A percentile compares a stretch with the other conserved stretches of the same genome.
Evolutionary conservation across 768 basidiomycete species (phyloP).

Genomic region (Cyclocybe cylindracea): DNA sequence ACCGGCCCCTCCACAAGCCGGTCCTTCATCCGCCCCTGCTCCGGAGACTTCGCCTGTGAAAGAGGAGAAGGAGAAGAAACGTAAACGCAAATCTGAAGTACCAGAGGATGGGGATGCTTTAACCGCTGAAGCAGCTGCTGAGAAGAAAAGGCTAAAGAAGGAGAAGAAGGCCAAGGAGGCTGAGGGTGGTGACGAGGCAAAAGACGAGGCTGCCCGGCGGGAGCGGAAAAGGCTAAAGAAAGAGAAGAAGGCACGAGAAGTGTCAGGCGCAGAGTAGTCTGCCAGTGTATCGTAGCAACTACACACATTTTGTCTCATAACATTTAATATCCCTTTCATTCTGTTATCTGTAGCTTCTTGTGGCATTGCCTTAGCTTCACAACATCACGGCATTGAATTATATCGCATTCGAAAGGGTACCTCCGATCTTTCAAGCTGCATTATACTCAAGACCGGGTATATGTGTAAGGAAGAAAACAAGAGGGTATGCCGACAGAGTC

Average conservation of each 20-base stretch:
- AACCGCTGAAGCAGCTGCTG: too few species aligned
- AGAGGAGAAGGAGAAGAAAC: conserved; percentile 76
- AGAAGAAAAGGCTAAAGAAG: conserved; percentile 43
- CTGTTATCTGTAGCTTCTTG: background rate
- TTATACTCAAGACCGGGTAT: conserved; percentile 14
- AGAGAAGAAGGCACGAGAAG: conserved; percentile 60
- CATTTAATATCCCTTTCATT: background rate
- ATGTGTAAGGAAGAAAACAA: conserved; percentile 7
- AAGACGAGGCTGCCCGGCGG: conserved; percentile 59
- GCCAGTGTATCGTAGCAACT: background rate
- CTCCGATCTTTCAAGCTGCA: conserved; percentile 10
- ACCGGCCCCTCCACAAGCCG: conserved; percentile 22
- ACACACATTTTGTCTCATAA: background rate
- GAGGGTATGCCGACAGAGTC: conserved; percentile 20
- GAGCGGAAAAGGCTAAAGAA: conserved; percentile 70
- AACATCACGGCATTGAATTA: background rate
- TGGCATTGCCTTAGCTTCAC: background rate
- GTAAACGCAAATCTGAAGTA: conserved; percentile 75
- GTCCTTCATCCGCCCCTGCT: conserved; percentile 17
- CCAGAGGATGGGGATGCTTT: conserved; percentile 41
- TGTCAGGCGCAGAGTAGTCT: conserved; percentile 37
- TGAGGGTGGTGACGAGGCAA: conserved; percentile 42
- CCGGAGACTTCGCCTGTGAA: conserved; percentile 23
- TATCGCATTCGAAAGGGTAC: conserved; percentile 11
- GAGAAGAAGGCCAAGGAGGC: conserved; percentile 58